Percentiles rank a stretch among this genome's conserved stretches.
These are phyloP conservation scores for Parietaria judaica DNA, from an alignment of 306 rosid species.

Conservation along the genomic window DNA sequence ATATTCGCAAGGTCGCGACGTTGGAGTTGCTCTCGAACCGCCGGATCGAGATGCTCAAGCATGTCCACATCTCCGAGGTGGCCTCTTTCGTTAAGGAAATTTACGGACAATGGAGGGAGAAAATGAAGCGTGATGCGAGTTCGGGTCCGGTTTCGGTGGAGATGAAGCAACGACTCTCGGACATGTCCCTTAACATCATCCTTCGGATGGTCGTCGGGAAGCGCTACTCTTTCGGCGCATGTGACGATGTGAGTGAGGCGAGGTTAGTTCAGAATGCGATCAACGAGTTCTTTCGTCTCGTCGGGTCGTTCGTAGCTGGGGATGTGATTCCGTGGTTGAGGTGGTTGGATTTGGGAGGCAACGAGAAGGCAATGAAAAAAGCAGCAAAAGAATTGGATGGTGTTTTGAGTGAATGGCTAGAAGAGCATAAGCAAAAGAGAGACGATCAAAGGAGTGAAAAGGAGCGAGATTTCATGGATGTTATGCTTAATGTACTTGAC, in stretches of 20 bases:
- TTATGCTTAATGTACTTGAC: constrained; percentile 18
- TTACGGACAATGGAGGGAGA: constrained; percentile 15
- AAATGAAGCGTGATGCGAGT: background rate
- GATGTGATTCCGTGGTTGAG: constrained; percentile 15
- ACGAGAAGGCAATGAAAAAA: constrained; percentile 29
- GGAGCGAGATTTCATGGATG: constrained; percentile 24
- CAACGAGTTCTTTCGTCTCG: constrained; percentile 14
- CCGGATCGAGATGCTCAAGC: constrained; percentile 25
- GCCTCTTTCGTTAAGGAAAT: constrained; percentile 21
- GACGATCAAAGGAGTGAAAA: background rate
- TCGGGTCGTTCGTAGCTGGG: background rate
- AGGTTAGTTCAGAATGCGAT: constrained; percentile 10
- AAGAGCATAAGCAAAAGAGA: constrained; percentile 14
- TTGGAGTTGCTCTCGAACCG: constrained; percentile 34
- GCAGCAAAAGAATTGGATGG: constrained; percentile 14
- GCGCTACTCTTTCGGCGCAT: constrained; percentile 13
- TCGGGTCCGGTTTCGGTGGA: constrained; percentile 14
- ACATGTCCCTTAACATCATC: constrained; percentile 27
- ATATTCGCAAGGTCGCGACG: constrained; percentile 27
- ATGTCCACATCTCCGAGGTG: constrained; percentile 22
- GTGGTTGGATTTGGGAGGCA: constrained; percentile 29
- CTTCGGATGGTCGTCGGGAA: constrained; percentile 28
- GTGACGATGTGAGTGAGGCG: background rate
- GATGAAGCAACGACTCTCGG: constrained; percentile 36
- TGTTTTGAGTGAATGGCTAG: constrained; percentile 3